A percentile compares a stretch with the other conserved stretches of the same genome.
Conservation (phyloP, 1,284 basidiomycete species). For the Cutaneotrichosporon dermatis region DNA sequence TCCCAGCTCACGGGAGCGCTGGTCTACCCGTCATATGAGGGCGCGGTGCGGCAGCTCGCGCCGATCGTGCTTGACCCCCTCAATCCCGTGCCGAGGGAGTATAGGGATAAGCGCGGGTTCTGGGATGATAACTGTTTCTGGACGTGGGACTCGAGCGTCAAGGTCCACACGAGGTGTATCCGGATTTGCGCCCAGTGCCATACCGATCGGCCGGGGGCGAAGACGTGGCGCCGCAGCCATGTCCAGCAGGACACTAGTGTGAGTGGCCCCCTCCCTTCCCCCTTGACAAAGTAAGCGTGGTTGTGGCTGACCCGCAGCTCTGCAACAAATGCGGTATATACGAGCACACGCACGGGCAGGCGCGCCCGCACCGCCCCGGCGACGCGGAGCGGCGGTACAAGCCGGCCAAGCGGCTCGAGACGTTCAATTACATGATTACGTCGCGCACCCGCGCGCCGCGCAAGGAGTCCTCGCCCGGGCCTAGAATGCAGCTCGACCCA, state of each 20-base stretch:
- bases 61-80: background rate
- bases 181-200: conserved; percentile 12
- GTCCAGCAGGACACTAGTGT: conserved; percentile 8
- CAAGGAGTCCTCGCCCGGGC: background rate
- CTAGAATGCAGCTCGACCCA: background rate
- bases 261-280: background rate
- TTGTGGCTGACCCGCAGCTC: background rate
- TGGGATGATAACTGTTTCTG: background rate
- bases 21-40: background rate
- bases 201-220: conserved; percentile 10
- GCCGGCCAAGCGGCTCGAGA: background rate
- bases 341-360: conserved; percentile 9
- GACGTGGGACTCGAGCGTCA: conserved; percentile 3
- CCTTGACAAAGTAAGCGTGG: too few relatives aligned
- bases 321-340: conserved; percentile 20
- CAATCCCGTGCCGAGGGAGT: conserved; percentile 2
- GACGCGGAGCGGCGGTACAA: conserved; percentile 3
- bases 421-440: background rate
- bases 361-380: background rate
- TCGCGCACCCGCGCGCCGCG: background rate
- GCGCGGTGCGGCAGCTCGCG: background rate
- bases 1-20: background rate
- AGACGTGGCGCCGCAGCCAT: conserved; percentile 15
- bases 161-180: background rate
- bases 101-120: conserved; percentile 1